These are phyloP conservation scores for Solanum ahanhuiri DNA, from an alignment of 257 asterid species.

Conservation along the genomic window DNA sequence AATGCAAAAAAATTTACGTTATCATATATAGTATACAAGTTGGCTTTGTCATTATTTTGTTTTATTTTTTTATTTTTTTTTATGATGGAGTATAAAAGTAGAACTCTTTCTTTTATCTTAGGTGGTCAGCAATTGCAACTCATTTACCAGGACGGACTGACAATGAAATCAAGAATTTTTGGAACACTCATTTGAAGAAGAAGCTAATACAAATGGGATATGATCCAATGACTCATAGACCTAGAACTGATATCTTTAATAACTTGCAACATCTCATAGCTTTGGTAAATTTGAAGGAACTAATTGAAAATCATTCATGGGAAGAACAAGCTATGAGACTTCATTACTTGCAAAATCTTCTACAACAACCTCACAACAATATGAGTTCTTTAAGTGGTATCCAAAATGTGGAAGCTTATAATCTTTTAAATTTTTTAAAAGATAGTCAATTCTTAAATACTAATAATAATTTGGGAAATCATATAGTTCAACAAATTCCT, in stretches of 20 bases:
- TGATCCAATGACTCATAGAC: slow-evolving; percentile 65
- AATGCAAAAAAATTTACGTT: neutral
- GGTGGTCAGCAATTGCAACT: slow-evolving; percentile 67
- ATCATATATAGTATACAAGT: neutral
- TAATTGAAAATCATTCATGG: slow-evolving; percentile 37
- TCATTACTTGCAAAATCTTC: slow-evolving; percentile 26
- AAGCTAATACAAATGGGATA: slow-evolving; percentile 49
- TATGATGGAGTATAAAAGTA: neutral
- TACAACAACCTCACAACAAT: slow-evolving; percentile 14
- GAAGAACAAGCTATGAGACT: slow-evolving; percentile 40
- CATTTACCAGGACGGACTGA: slow-evolving; percentile 42
- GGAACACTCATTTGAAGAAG: slow-evolving; percentile 64
- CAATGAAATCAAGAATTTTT: slow-evolving; percentile 25
- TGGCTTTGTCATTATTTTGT: neutral
- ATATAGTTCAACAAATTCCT: neutral
- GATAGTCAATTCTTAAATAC: neutral
- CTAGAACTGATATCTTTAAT: slow-evolving; percentile 43
- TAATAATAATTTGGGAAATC: slow-evolving; percentile 14
- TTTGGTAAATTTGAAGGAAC: slow-evolving; percentile 34
- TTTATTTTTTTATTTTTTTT: neutral
- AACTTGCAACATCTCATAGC: slow-evolving; percentile 49
- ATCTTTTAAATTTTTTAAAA: slow-evolving; percentile 8
- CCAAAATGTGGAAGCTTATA: slow-evolving; percentile 11
- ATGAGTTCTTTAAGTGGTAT: neutral
- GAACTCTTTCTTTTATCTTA: neutral